Percentiles rank a stretch among this genome's conserved stretches.
phyloP scores from a whole-genome alignment of 305 asterid genomes.

The Stenogyne calaminthoides region DNA sequence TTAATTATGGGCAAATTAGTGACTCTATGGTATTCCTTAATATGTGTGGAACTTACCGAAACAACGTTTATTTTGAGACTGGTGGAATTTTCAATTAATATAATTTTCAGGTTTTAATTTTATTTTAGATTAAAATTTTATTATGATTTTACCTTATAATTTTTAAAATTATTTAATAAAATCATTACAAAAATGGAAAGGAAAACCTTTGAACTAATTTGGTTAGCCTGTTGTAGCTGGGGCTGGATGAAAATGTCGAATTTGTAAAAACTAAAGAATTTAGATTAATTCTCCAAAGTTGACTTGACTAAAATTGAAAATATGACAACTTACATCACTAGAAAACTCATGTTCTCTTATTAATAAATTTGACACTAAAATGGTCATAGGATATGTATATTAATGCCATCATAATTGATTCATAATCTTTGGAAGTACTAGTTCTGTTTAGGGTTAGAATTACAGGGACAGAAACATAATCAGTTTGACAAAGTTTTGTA shows the following conservation, averaged over 20 bases:
- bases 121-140: neutral
- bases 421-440: neutral
- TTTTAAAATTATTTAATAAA: neutral
- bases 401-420: neutral
- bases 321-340: neutral
- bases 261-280: neutral
- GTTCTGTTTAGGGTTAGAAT: too few species aligned
- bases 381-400: neutral
- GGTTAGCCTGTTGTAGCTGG: neutral
- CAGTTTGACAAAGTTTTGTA: too few species aligned
- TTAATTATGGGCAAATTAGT: neutral
- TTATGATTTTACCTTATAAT: neutral
- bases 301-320: neutral
- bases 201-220: neutral
- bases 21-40: neutral
- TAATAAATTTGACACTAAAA: neutral
- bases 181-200: neutral
- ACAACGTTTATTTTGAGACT: neutral
- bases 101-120: neutral
- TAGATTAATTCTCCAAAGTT: neutral
- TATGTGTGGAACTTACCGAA: neutral
- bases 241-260: neutral
- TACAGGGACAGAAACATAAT: too few species aligned
- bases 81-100: neutral
- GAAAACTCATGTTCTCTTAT: neutral